Evolutionary conservation across 2,329 filamentous ascomycete genomes (phyloP), one percentile per base, ranked within the genome.

Genomic region (Monosporascus sp.): DNA sequence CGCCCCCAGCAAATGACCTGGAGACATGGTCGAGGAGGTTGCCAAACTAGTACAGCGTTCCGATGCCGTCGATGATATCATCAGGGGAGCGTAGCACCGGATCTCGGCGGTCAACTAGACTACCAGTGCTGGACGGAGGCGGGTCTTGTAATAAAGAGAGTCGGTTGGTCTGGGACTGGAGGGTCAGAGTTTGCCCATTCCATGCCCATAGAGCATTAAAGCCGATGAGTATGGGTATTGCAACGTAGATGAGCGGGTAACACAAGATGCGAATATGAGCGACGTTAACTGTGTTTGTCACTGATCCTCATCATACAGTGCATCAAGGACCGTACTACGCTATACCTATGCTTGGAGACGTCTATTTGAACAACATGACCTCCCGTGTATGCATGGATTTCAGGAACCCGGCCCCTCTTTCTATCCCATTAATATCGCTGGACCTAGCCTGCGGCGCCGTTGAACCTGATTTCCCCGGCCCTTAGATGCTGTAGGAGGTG

Each of bases 51-150:
- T 63, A 62, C 3, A 74, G 62, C 2, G 70, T 69, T 6, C 72
- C 72, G 2, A 74, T 67, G 0, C 72, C 71, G 35, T 74, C 72
- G 6, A 74, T 67, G n/a, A 73, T 66, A 11, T 73, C 69, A 49
- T 74, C 71, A 1, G 68, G 69, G 2, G 67, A 69, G 1, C 71
- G 66, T 17, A 74, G 59, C 5, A 74, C 58, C 0, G 72, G 53
- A 37, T 74, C 72, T 20, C 38, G 17, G 9, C 38, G 38, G 31
- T 5, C 31, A 14, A 11, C 31, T 35, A 1, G 31, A 14, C 9
- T 35, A 35, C 31, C 11, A 35, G 31, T 35, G 11, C 31, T 35
- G 11, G 31, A 35, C 31, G 9, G 31, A 14, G 31, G 31, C 31
- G 9, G 9, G 31, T 35, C 31, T 35, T 35, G 14, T 35, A 41